Conservation (phyloP, 1,139 yeast genomes). For the Scheffersomyces quercinus region DNA sequence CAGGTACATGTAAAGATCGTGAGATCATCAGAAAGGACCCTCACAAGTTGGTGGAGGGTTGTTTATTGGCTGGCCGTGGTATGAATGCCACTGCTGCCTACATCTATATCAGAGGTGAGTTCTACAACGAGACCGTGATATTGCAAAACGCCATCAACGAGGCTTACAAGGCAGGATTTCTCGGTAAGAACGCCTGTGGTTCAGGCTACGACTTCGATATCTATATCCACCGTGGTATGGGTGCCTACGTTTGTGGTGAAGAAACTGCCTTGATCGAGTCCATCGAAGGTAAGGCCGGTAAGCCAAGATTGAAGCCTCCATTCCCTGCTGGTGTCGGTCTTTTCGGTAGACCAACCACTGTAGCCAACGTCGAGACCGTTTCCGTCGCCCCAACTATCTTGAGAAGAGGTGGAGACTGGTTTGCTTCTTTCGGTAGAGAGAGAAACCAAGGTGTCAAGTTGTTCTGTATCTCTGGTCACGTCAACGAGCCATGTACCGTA, state of each 20-base stretch:
- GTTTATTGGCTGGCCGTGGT: slow-evolving; percentile 82
- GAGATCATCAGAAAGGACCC: slow-evolving; percentile 90
- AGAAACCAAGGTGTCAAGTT: slow-evolving; percentile 81
- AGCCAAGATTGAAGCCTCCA: slow-evolving; percentile 90
- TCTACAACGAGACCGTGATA: slow-evolving; percentile 71
- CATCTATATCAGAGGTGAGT: slow-evolving; percentile 87
- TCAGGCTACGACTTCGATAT: slow-evolving; percentile 83
- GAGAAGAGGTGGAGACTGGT: slow-evolving; percentile 89
- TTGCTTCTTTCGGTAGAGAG: slow-evolving; percentile 78
- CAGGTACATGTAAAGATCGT: slow-evolving; percentile 90
- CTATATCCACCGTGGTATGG: slow-evolving; percentile 86
- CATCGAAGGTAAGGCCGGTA: slow-evolving; percentile 88
- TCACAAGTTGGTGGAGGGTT: slow-evolving; percentile 85
- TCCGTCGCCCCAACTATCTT: slow-evolving; percentile 86
- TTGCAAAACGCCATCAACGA: slow-evolving; percentile 82
- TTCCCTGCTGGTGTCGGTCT: slow-evolving; percentile 93
- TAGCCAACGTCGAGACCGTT: slow-evolving; percentile 86
- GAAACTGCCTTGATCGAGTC: slow-evolving; percentile 88
- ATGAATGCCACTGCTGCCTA: slow-evolving; percentile 94
- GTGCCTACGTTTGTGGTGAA: slow-evolving; percentile 90
- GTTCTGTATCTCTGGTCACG: slow-evolving; percentile 86
- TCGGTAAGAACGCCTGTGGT: slow-evolving; percentile 85
- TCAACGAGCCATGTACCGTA: slow-evolving; percentile 87
- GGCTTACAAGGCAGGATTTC: slow-evolving; percentile 75
- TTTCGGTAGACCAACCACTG: slow-evolving; percentile 88